phyloP scores from a whole-genome alignment of 768 basidiomycete genomes.

The Termitomyces sp. region DNA sequence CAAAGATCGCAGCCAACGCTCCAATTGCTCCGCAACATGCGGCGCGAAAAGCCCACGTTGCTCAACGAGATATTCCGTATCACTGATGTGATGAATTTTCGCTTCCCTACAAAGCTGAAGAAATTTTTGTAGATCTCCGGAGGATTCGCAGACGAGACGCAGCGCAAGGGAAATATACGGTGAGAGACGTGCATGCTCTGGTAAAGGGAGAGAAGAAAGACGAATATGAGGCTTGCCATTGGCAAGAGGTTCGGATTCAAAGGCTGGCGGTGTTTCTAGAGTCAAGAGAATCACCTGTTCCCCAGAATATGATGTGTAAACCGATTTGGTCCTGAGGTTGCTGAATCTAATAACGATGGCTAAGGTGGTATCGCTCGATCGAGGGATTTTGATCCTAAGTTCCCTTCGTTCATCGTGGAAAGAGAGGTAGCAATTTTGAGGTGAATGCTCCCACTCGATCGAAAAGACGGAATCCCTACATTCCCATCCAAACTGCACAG shows the following conservation, averaged over 20 bases:
- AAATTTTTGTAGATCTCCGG: slow-evolving; percentile 30
- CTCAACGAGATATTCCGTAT: slow-evolving; percentile 33
- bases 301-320: slow-evolving; percentile 23
- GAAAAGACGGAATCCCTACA: slow-evolving; percentile 56
- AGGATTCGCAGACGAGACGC: slow-evolving; percentile 39
- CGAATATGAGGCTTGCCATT: slow-evolving; percentile 23
- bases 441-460: slow-evolving; percentile 45
- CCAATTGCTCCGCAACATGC: slow-evolving; percentile 22
- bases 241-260: slow-evolving; percentile 19
- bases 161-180: slow-evolving; percentile 49
- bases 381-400: slow-evolving; percentile 31
- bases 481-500: slow-evolving; percentile 56
- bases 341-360: slow-evolving; percentile 39
- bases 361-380: slow-evolving; percentile 15
- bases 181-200: slow-evolving; percentile 35
- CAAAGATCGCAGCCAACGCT: slow-evolving; percentile 26
- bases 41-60: slow-evolving; percentile 39
- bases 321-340: slow-evolving; percentile 35
- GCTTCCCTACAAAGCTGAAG: slow-evolving; percentile 30
- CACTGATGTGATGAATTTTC: slow-evolving; percentile 27
- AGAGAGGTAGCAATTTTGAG: slow-evolving; percentile 21
- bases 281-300: slow-evolving; percentile 36
- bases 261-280: slow-evolving; percentile 35
- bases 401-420: slow-evolving; percentile 43
- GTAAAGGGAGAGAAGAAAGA: slow-evolving; percentile 32